Evolutionary conservation across 805 yeast genomes (phyloP).

Genomic region (Candida methanosorbosa): DNA sequence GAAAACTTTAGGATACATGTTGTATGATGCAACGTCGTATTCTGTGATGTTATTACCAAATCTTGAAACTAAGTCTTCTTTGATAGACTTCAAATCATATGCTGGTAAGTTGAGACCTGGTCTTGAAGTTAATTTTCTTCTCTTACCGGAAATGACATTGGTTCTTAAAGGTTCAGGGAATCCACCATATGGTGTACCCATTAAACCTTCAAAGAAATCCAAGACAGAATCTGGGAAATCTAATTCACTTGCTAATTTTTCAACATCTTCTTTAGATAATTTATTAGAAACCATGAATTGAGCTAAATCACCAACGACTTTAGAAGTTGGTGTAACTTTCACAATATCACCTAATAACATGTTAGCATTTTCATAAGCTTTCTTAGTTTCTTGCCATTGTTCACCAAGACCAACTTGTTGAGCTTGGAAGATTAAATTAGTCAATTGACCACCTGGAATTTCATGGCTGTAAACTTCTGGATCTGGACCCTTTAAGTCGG

Average conservation of each 20-base stretch:
- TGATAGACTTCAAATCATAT: constrained; percentile 63
- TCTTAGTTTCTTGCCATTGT: constrained; percentile 94
- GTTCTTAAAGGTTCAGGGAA: constrained; percentile 99
- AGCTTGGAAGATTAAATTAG: constrained; percentile 97
- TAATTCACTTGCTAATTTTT: constrained; percentile 75
- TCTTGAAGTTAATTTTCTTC: constrained; percentile 80
- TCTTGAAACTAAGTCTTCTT: constrained; percentile 64
- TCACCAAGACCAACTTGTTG: constrained; percentile 97
- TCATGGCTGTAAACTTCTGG: constrained; percentile 98
- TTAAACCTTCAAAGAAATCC: constrained; percentile 97
- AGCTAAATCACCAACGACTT: constrained; percentile 99
- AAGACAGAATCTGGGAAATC: constrained; percentile 98
- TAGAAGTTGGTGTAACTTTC: constrained; percentile 98
- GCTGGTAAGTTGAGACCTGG: constrained; percentile 92
- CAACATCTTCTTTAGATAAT: constrained; percentile 76
- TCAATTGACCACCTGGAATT: constrained; percentile 99
- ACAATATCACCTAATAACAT: constrained; percentile 89
- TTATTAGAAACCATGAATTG: constrained; percentile 98
- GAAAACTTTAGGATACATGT: constrained; percentile 97
- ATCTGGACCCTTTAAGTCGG: constrained; percentile 98
- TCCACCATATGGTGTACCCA: constrained; percentile 99
- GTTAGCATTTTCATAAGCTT: constrained; percentile 89
- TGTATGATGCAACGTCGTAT: constrained; percentile 87
- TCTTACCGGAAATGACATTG: constrained; percentile 82
- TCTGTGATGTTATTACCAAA: constrained; percentile 73